A percentile compares a stretch with the other conserved stretches of the same genome.
Evolutionary conservation across 2,329 filamentous ascomycete species (phyloP).

Genomic region (Cladosporium sp.): DNA sequence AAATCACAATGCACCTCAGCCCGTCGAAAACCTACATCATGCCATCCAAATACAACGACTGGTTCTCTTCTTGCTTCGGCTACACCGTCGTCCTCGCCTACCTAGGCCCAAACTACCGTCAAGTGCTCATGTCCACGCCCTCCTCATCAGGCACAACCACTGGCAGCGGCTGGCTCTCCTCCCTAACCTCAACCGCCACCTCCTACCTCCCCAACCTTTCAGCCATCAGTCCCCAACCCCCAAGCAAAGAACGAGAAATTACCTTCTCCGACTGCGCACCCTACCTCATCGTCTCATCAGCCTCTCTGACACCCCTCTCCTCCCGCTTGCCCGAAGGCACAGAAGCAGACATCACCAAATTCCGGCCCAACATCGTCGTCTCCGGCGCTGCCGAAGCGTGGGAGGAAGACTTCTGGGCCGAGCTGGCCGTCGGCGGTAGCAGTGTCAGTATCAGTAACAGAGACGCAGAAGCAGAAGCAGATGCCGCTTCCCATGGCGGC

Average conservation of each 20-base stretch:
- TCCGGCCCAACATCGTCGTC: constrained; percentile 45
- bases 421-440: constrained; percentile 15
- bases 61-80: constrained; percentile 43
- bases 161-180: constrained; percentile 29
- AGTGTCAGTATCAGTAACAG: too few species aligned
- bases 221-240: constrained; percentile 13
- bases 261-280: constrained; percentile 73
- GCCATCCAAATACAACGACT: constrained; percentile 37
- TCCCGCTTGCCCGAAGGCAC: constrained; percentile 32
- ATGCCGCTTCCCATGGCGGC: neutral
- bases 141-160: neutral
- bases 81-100: constrained; percentile 41
- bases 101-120: constrained; percentile 38
- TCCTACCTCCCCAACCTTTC: constrained; percentile 17
- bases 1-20: constrained; percentile 43
- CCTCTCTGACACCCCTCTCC: constrained; percentile 66
- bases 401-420: constrained; percentile 46
- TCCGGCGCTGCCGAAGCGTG: constrained; percentile 37
- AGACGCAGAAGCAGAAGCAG: too few species aligned
- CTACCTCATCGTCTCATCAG: constrained; percentile 66
- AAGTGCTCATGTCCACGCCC: constrained; percentile 35
- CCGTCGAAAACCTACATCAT: constrained; percentile 41
- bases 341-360: constrained; percentile 44
- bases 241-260: constrained; percentile 37
- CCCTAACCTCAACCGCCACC: constrained; percentile 23